phyloP scores from a whole-genome alignment of 495 filamentous ascomycete species.

The Hypoxylon fuscum region DNA sequence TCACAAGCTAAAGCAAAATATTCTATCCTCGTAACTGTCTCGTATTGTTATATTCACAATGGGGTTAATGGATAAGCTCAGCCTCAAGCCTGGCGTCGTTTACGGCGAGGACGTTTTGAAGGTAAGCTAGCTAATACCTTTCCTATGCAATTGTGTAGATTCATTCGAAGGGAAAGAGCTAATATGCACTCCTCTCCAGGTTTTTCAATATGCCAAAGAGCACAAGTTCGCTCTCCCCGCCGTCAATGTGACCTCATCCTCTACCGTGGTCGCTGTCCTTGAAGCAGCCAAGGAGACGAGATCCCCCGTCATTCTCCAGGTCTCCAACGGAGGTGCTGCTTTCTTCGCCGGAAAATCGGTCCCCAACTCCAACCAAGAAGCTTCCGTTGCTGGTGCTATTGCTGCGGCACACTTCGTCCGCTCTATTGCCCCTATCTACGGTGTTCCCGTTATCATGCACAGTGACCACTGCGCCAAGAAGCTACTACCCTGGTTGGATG shows the following conservation, averaged over 20 bases:
- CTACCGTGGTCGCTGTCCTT: slow-evolving; percentile 84
- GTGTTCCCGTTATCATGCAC: slow-evolving; percentile 89
- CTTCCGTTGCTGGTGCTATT: slow-evolving; percentile 85
- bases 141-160: not conserved
- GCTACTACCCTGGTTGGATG: slow-evolving; percentile 94
- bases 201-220: slow-evolving; percentile 84
- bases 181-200: slow-evolving; percentile 11
- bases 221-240: slow-evolving; percentile 88
- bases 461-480: slow-evolving; percentile 94
- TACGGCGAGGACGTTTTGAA: slow-evolving; percentile 82
- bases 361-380: slow-evolving; percentile 82
- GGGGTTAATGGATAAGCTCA: slow-evolving; percentile 57
- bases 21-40: not conserved
- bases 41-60: slow-evolving; percentile 23
- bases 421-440: slow-evolving; percentile 84
- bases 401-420: slow-evolving; percentile 96
- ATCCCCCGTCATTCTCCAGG: slow-evolving; percentile 87
- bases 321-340: slow-evolving; percentile 91
- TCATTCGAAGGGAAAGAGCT: not conserved
- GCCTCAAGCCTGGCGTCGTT: slow-evolving; percentile 85
- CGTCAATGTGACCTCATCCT: slow-evolving; percentile 94
- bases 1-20: not conserved
- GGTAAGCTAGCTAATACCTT: slow-evolving; percentile 36
- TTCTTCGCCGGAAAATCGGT: slow-evolving; percentile 97
- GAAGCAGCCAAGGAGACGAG: slow-evolving; percentile 93